phyloP scores from a whole-genome alignment of 176 grass and related monocot genomes.

The Aegilops bicornis region DNA sequence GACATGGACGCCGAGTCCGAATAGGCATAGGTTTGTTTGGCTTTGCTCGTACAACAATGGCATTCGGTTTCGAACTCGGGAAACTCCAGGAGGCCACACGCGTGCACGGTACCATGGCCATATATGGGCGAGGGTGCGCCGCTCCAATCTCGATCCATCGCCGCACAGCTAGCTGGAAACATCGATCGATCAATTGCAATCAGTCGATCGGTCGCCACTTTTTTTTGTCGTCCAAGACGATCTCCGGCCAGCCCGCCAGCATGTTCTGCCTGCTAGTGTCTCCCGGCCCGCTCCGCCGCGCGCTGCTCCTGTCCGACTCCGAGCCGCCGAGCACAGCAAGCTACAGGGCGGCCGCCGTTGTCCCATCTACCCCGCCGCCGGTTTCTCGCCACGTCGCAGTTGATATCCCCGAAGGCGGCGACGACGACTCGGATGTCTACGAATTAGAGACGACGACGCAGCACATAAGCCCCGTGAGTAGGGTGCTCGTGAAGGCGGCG shows the following conservation, averaged over 20 bases:
- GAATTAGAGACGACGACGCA: background rate
- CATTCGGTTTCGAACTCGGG: background rate
- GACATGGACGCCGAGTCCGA: too few species aligned
- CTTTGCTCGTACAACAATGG: too few species aligned
- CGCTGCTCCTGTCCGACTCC: background rate
- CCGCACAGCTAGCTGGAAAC: background rate
- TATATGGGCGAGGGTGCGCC: background rate
- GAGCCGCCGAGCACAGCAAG: background rate
- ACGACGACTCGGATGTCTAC: background rate
- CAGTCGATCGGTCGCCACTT: background rate
- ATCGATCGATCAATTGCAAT: background rate
- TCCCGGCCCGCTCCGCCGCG: background rate
- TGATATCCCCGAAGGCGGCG: background rate
- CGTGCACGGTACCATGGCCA: background rate
- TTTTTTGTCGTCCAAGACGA: background rate
- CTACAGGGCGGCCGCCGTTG: background rate
- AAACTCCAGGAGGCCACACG: background rate
- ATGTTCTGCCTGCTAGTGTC: constrained; percentile 15
- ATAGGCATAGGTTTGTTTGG: too few species aligned
- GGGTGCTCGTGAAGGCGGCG: background rate
- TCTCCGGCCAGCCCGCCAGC: background rate
- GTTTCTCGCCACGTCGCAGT: background rate
- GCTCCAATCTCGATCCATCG: background rate
- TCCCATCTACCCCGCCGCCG: background rate
- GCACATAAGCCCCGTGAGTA: background rate